Evolutionary conservation across 1,284 basidiomycete species (phyloP), one percentile per base, ranked within the genome.

Genomic region (Fomitiporia mediterranea): DNA sequence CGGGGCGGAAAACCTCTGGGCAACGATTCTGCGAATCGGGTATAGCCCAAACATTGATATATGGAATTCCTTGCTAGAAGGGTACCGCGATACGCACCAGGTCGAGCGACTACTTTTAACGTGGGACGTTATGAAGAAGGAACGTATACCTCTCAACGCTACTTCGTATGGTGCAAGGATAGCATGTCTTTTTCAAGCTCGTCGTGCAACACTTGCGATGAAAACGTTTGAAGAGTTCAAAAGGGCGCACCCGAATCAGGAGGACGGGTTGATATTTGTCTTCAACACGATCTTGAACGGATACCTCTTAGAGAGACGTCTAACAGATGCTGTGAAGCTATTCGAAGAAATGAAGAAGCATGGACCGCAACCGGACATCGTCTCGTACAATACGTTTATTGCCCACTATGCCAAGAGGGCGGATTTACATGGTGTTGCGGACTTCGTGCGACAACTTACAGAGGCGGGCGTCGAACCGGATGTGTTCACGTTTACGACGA

Each of bases 331-430:
- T 2, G 66, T 69, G 25, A 63, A 64, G 1, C 53, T 89, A 27
- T 66, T 89, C 27, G 65, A 74, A 27, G 65, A 67, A 40, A 82
- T 91, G 69, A 67, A 69, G 35, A 58, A 61, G n/a, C 58, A 66
- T 8, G 83, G 83, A 0, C 83, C 84, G 0, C 72, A 72, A 21
- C 84, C 86, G 6, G 86, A 92, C 66, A 70, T 89, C 17, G 74
- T 86, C 53, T 83, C 89, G 0, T 88, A 85, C 73, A 94, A 94
- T 71, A 91, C 82, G 0, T 75, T 93, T 59, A 71, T 95, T 51
- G 76, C 76, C 9, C 82, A 85, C 63, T 80, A 88, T 61, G 80
- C 77, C 13, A 77, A 80, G 43, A 76, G 72, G 42, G 76, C 75
- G 21, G 79, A 93, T 64, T 76, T 90, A 63, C 69, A 70, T 4